Base-by-base conservation (phyloP, 2,329 filamentous ascomycete species). In the Fusarium circinatum region DNA sequence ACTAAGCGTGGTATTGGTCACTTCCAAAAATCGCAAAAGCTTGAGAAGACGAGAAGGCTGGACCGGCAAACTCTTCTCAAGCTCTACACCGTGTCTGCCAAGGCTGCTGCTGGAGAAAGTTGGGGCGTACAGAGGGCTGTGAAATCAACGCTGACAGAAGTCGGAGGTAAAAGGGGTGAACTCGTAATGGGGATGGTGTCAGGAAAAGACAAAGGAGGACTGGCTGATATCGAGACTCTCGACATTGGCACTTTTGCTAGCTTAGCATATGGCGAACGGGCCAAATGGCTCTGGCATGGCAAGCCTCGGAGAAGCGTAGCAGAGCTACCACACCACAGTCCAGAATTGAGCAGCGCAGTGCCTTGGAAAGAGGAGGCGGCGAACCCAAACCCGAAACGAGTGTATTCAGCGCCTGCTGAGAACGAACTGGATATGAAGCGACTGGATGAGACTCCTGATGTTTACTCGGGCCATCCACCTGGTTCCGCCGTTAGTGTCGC, bases 161-260 rank as follows among this genome's bases (percentile, higher is more conserved):
- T 99, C 44, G 94, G 94, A 75, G 96, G 96, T 20, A 98, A 98
- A 81, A 92, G 96, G 60, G 95, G 95, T 54, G 96, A 98, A 81
- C 93, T 98, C 84, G 92, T 98, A 52, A 94, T 97, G 86, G 95
- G 94, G n/a, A 97, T 97, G 86, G 95, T 98, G 11, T 93, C 92
- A 44, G 91, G 93, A 32, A 91, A 92, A 54, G 95, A 97, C 76
- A 97, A 97, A 82, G 94, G 92, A 63, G 94, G 94, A 8, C 95
- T 98, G 74, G 93, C 94, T 8, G 96, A 98, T 77, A 92, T 98
- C 41, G 96, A 99, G 83, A 98, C 95, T 2, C 86, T 94, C 15
- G 95, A 98, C 78, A 90, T 98, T 61, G 95, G 97, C 76, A 91
- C 88, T 51, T 97, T 98, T 75, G 88, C 94, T 55, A 90, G 90